Percentiles rank a stretch among this genome's conserved stretches.
phyloP scores from a whole-genome alignment of 208 protist genomes.

The Angomonas desouzai region DNA sequence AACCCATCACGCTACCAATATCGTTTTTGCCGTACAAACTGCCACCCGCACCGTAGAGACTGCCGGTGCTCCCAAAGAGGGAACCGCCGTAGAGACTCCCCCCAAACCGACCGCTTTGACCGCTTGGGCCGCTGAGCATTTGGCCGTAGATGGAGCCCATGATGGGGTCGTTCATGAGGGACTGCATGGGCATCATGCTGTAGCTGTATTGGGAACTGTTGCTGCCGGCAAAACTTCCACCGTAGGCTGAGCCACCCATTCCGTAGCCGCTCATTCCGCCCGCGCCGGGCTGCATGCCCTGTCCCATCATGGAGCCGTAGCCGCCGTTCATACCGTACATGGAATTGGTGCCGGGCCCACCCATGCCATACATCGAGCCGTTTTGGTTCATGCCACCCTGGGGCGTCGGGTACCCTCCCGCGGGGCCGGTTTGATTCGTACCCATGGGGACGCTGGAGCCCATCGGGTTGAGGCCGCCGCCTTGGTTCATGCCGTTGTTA shows the following conservation, averaged over 20 bases:
- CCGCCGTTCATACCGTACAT: conserved; percentile 42
- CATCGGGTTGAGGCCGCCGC: background rate
- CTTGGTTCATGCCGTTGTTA: conserved; percentile 31
- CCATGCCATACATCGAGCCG: conserved; percentile 24
- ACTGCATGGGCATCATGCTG: background rate
- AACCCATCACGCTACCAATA: conserved; percentile 27
- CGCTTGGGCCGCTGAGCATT: conserved; percentile 16
- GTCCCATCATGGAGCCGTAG: conserved; percentile 22
- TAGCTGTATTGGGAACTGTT: background rate
- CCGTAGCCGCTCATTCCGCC: conserved; percentile 16
- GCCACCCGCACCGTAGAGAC: conserved; percentile 35
- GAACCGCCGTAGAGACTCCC: conserved; percentile 40
- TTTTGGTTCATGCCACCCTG: background rate
- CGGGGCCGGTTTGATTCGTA: too few relatives aligned
- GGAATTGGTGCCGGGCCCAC: conserved; percentile 2
- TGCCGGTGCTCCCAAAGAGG: conserved; percentile 30
- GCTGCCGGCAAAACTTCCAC: background rate
- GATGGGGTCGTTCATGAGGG: conserved; percentile 13
- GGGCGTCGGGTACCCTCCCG: too few relatives aligned
- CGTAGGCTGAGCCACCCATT: conserved; percentile 13
- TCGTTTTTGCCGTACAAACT: conserved; percentile 34
- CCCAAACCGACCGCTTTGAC: conserved; percentile 22
- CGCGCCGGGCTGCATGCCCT: conserved; percentile 7
- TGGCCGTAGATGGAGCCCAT: conserved; percentile 28
- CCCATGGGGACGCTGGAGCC: conserved; percentile 15